phyloP scores from a whole-genome alignment of 306 rosid species.

The Quercus mongolica region DNA sequence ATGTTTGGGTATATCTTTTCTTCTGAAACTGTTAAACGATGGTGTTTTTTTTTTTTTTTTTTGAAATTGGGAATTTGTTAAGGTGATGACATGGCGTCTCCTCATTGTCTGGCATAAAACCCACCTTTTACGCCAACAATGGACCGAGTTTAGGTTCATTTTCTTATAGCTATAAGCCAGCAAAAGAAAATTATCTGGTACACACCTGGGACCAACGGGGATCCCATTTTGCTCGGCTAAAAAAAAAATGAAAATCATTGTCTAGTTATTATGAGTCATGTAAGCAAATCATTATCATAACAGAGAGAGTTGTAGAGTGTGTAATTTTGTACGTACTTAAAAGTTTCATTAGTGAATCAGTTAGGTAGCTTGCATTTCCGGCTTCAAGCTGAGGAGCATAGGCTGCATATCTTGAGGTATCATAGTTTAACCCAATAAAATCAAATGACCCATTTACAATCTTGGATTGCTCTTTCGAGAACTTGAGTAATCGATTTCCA shows the following conservation, averaged over 20 bases:
- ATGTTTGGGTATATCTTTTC: too few relatives aligned
- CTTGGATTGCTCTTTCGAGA: conserved; percentile 42
- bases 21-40: too few relatives aligned
- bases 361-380: conserved; percentile 20
- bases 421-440: conserved; percentile 63
- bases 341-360: conserved; percentile 37
- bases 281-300: too few relatives aligned
- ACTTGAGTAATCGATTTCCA: conserved; percentile 53
- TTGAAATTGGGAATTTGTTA: too few relatives aligned
- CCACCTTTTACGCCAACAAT: too few relatives aligned
- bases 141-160: too few relatives aligned
- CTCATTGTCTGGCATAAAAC: too few relatives aligned
- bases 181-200: not conserved
- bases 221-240: conserved; percentile 38
- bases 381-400: conserved; percentile 12
- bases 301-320: too few relatives aligned
- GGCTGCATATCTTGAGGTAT: conserved; percentile 40
- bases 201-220: conserved; percentile 49
- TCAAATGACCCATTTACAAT: conserved; percentile 54
- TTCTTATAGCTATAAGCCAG: not conserved
- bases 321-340: conserved; percentile 27
- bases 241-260: not conserved
- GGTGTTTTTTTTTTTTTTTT: too few relatives aligned
- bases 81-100: too few relatives aligned
- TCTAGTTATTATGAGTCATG: not conserved